phyloP scores from a whole-genome alignment of 2,329 filamentous ascomycete genomes.

The Botrytis deweyae region DNA sequence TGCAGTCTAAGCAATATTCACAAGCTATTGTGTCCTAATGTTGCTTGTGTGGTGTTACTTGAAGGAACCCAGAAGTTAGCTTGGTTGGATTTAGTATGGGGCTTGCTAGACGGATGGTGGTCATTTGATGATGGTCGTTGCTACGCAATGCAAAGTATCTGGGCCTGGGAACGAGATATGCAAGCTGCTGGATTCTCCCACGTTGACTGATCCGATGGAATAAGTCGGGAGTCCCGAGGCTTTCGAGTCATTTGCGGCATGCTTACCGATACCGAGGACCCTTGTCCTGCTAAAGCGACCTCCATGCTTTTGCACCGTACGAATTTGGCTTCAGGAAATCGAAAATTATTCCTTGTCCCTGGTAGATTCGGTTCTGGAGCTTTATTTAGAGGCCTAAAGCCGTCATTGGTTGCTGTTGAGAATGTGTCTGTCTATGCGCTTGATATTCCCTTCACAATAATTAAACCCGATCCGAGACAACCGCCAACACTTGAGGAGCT shows the following conservation, averaged over 20 bases:
- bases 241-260: conserved; percentile 15
- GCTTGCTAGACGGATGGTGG: conserved; percentile 37
- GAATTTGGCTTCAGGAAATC: neutral
- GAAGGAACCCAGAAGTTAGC: conserved; percentile 30
- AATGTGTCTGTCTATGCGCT: conserved; percentile 56
- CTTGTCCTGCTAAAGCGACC: neutral
- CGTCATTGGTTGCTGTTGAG: neutral
- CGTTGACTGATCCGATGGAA: conserved; percentile 27
- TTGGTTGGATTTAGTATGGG: conserved; percentile 35
- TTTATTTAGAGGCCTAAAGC: neutral
- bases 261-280: neutral
- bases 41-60: conserved; percentile 28
- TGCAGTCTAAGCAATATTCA: conserved; percentile 24
- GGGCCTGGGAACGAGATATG: conserved; percentile 25
- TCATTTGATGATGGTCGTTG: conserved; percentile 32
- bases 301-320: neutral
- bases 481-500: conserved; percentile 64
- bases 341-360: neutral
- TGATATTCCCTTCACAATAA: conserved; percentile 71
- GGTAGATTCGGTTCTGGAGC: neutral
- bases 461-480: conserved; percentile 55
- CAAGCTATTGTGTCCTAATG: conserved; percentile 23
- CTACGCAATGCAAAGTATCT: conserved; percentile 27
- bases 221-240: conserved; percentile 22
- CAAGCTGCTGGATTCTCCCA: conserved; percentile 21